These are phyloP conservation scores for Corallochytrium limacisporum DNA, from an alignment of 78 protist species.

Conservation along the genomic window DNA sequence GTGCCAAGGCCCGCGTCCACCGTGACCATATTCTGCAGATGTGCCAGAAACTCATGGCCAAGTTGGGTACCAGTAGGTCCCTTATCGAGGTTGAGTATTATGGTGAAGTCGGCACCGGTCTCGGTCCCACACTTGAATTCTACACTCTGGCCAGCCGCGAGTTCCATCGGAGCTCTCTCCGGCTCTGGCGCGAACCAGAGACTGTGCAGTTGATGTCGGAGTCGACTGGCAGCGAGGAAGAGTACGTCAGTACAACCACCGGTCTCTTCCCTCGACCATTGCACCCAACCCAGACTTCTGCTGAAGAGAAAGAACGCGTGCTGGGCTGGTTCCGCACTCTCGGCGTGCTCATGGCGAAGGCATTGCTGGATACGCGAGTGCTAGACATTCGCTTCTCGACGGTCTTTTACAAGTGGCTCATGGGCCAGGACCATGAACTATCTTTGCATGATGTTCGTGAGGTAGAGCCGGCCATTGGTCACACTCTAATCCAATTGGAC, in stretches of 20 bases:
- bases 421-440: neutral
- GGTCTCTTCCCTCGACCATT: neutral
- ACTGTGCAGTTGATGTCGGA: neutral
- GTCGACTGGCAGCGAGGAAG: neutral
- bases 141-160: constrained; percentile 33
- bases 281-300: neutral
- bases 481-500: neutral
- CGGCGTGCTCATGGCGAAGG: constrained; percentile 49
- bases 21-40: constrained; percentile 18
- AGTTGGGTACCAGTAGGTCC: neutral
- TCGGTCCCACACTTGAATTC: constrained; percentile 80
- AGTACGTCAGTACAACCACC: neutral
- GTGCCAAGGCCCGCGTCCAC: constrained; percentile 29
- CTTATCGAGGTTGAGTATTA: constrained; percentile 49
- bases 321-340: neutral
- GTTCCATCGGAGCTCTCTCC: constrained; percentile 10
- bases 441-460: neutral
- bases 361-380: constrained; percentile 39
- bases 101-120: constrained; percentile 62
- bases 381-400: constrained; percentile 17
- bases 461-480: neutral
- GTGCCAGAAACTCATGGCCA: constrained; percentile 19
- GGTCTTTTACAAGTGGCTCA: neutral
- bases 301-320: neutral
- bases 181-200: constrained; percentile 22